A percentile compares a stretch with the other conserved stretches of the same genome.
Evolutionary conservation across 2,329 filamentous ascomycete species (phyloP).

Genomic region (Magnaporthiopsis rhizophila): DNA sequence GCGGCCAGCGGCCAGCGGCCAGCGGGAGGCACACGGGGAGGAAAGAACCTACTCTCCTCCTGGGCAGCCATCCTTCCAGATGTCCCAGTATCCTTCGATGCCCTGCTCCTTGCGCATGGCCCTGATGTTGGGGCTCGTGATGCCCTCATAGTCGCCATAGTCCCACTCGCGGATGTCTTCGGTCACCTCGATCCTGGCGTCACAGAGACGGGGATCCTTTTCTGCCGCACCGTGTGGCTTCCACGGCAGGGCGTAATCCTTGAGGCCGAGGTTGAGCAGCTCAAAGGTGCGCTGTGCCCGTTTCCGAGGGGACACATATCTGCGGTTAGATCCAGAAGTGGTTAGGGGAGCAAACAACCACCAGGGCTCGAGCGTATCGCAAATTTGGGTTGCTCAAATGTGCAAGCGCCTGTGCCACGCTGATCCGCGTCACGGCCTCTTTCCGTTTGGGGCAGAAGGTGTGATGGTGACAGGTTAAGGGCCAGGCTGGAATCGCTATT

Average conservation of each 20-base stretch:
- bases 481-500: too few relatives aligned
- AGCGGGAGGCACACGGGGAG: background rate
- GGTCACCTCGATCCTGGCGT: constrained; percentile 57
- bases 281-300: constrained; percentile 88
- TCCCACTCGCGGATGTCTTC: constrained; percentile 78
- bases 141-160: constrained; percentile 80
- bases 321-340: constrained; percentile 21
- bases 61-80: constrained; percentile 83
- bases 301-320: constrained; percentile 78
- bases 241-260: constrained; percentile 63
- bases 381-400: too few relatives aligned
- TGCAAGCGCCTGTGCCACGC: too few relatives aligned
- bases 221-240: constrained; percentile 34
- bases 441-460: too few relatives aligned
- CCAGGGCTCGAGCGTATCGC: too few relatives aligned
- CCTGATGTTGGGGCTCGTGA: constrained; percentile 64
- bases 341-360: background rate
- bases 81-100: constrained; percentile 60
- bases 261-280: constrained; percentile 66
- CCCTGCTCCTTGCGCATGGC: constrained; percentile 49
- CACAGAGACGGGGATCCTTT: constrained; percentile 33
- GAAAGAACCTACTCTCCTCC: constrained; percentile 61
- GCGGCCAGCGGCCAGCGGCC: background rate
- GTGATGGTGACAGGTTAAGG: too few relatives aligned
- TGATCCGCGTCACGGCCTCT: too few relatives aligned